phyloP scores from a whole-genome alignment of 163 green algal species.

The Chlorella variabilis region DNA sequence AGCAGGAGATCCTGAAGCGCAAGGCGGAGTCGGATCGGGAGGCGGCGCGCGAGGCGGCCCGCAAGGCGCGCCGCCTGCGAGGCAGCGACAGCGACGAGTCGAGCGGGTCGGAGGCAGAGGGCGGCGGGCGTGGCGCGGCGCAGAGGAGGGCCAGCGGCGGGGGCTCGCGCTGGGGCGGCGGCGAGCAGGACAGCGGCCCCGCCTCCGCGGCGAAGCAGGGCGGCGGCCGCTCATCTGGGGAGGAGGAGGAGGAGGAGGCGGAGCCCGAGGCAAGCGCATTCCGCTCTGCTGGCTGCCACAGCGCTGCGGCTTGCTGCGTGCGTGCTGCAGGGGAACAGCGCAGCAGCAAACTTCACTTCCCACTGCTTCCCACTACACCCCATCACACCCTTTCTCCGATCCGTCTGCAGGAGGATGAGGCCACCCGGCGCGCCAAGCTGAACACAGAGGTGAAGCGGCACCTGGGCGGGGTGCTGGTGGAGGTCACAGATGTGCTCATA shows the following conservation, averaged over 20 bases:
- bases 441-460: conserved; percentile 38
- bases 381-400: too few relatives aligned
- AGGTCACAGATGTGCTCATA: conserved; percentile 44
- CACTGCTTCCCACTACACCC: too few relatives aligned
- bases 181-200: not conserved
- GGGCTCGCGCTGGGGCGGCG: conserved; percentile 29
- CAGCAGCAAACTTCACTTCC: too few relatives aligned
- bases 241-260: conserved; percentile 9
- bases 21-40: conserved; percentile 5
- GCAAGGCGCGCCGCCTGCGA: not conserved
- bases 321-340: too few relatives aligned
- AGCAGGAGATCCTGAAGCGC: conserved; percentile 37
- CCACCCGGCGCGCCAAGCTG: conserved; percentile 20
- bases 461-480: conserved; percentile 41
- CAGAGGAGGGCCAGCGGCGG: not conserved
- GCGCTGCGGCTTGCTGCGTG: too few relatives aligned
- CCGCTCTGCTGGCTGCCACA: not conserved
- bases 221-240: not conserved
- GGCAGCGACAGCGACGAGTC: conserved; percentile 14
- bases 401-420: conserved; percentile 16
- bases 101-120: not conserved
- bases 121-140: not conserved
- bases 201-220: not conserved
- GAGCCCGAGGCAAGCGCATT: not conserved
- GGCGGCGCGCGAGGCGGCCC: not conserved